Evolutionary conservation across 2,329 filamentous ascomycete species (phyloP), one percentile per base, ranked within the genome.

Genomic region (Aureobasidium namibiae): DNA sequence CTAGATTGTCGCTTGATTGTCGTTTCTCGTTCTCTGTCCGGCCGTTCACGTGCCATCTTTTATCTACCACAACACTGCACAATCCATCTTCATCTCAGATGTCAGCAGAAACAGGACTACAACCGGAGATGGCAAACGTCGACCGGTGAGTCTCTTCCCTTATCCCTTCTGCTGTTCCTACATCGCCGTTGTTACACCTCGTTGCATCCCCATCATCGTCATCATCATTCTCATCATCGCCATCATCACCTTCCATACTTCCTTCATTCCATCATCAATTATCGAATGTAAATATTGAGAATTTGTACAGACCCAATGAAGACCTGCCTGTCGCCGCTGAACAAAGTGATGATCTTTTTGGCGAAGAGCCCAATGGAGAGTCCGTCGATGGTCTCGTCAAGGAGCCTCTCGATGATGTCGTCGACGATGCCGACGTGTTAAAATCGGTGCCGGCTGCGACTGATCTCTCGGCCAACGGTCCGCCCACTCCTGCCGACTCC

Each of bases 91-190:
- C 46, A 24, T 42, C 44, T 59, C 44, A 57, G 42, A 57, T 57
- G 54, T 59, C 56, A 44, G 29, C 46, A 44, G 56, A 59, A 50
- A 44, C 56, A 59, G 56, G 45, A 52, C 50, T 49, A 31, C 59
- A 46, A 60, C 59, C 59, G 41, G 59, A 56, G 59, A 53, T 60
- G 59, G 46, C 49, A 62, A 75, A 79, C 45, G 74, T 80, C 66
- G 83, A 85, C 69, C 82, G 82, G 83, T 86, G 75, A 80, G 82
- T 81, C 68, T 69, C 67, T 66, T 69, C 66, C 61, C 36, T 24
- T 65, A 63, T 65, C 64, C 18, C 18, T 64, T 67, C 33, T 34
- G 42, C 34, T 49, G 63, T 42, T 21, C 26, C 24, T 10, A 23
- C 49, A 18, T 31, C 29, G 21, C 10, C 34, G 8, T 38, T 11